A percentile compares a stretch with the other conserved stretches of the same genome.
Evolutionary conservation across 352 stramenopile genomes (phyloP).

Genomic region (Phytophthora quininea): DNA sequence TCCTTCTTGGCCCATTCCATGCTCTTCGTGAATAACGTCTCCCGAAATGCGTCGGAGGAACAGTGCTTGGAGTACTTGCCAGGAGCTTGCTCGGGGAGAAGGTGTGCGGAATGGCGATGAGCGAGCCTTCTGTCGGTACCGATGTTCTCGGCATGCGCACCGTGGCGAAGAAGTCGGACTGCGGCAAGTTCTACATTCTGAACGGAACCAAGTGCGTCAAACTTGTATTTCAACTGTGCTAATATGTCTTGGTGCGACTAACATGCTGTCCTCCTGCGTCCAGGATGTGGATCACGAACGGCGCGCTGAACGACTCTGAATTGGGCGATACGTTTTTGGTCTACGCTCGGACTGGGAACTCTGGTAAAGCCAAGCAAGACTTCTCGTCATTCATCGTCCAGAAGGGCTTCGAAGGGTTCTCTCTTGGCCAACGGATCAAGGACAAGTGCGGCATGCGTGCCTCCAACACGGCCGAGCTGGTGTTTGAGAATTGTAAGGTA

Average conservation of each 20-base stretch:
- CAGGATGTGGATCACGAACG: constrained; percentile 99
- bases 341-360: constrained; percentile 95
- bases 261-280: constrained; percentile 3
- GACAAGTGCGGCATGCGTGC: constrained; percentile 98
- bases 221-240: neutral
- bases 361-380: constrained; percentile 85
- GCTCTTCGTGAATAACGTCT: constrained; percentile 95
- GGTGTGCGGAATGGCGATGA: constrained; percentile 99
- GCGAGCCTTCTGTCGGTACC: constrained; percentile 96
- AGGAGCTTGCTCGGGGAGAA: constrained; percentile 91
- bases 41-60: constrained; percentile 87
- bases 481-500: constrained; percentile 98
- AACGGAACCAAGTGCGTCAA: constrained; percentile 83
- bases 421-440: constrained; percentile 97
- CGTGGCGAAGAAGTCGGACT: constrained; percentile 87
- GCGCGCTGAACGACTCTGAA: constrained; percentile 93
- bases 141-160: constrained; percentile 97
- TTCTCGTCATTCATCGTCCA: constrained; percentile 98
- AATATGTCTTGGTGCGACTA: neutral
- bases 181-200: constrained; percentile 91
- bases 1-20: constrained; percentile 96
- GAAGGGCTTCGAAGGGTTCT: constrained; percentile 97
- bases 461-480: constrained; percentile 97
- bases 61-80: constrained; percentile 92
- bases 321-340: constrained; percentile 98